Percentiles rank a stretch among this genome's conserved stretches.
Evolutionary conservation across 257 asterid genomes (phyloP).

Genomic region (Solanum infundibuliforme): DNA sequence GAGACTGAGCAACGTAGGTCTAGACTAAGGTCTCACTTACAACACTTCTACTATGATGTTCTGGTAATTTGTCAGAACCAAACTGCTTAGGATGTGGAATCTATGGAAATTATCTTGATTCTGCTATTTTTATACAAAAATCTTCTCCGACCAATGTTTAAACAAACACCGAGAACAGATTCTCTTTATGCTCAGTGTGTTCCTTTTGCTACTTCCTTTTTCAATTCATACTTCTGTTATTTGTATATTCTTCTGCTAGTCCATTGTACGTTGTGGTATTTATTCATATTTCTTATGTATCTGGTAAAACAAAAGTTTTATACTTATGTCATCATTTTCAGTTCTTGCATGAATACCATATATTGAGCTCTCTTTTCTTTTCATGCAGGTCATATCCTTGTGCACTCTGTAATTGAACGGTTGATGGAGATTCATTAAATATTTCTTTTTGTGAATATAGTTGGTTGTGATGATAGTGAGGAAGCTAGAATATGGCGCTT

Average conservation of each 20-base stretch:
- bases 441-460: background rate
- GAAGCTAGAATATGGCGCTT: background rate
- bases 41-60: background rate
- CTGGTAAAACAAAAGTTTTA: background rate
- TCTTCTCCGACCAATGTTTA: background rate
- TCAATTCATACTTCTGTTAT: background rate
- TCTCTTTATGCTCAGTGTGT: background rate
- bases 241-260: background rate
- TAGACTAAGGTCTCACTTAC: background rate
- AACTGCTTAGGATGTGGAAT: background rate
- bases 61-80: background rate
- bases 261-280: background rate
- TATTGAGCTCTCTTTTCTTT: conserved; percentile 11
- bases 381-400: conserved; percentile 94
- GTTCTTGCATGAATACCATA: background rate
- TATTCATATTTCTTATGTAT: background rate
- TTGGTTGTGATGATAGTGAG: background rate
- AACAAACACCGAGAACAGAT: background rate
- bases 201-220: background rate
- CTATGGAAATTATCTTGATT: background rate
- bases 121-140: background rate
- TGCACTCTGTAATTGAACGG: background rate
- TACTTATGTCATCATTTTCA: background rate
- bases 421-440: background rate
- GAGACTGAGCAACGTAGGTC: background rate